Conservation (phyloP, 2,329 filamentous ascomycete genomes). For the Cladosporium velox region DNA sequence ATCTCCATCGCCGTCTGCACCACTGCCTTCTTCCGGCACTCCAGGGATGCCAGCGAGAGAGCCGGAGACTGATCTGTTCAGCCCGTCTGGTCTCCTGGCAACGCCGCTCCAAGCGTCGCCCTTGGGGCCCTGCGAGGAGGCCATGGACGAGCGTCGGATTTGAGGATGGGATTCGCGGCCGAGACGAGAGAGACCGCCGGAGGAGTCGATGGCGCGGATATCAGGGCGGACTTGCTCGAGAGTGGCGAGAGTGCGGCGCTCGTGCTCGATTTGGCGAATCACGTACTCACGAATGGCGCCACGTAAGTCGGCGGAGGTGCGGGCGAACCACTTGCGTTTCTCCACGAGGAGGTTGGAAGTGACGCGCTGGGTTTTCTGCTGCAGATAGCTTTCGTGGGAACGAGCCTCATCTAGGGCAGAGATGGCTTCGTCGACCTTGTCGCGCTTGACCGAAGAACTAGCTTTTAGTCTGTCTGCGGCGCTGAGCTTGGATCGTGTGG, state of each 20-base stretch:
- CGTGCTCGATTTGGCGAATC: slow-evolving; percentile 90
- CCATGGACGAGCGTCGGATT: slow-evolving; percentile 74
- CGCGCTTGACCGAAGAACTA: slow-evolving; percentile 80
- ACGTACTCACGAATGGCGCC: slow-evolving; percentile 88
- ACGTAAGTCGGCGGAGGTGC: slow-evolving; percentile 82
- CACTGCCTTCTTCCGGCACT: slow-evolving; percentile 59
- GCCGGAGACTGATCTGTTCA: slow-evolving; percentile 74
- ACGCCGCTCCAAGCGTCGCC: slow-evolving; percentile 99
- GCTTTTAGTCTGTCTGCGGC: slow-evolving; percentile 87
- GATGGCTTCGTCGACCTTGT: slow-evolving; percentile 99
- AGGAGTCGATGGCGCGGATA: slow-evolving; percentile 87
- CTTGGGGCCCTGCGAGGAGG: slow-evolving; percentile 89
- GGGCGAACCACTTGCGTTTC: slow-evolving; percentile 85
- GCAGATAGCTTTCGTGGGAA: slow-evolving; percentile 76
- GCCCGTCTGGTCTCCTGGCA: slow-evolving; percentile 75
- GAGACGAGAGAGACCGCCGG: slow-evolving; percentile 83
- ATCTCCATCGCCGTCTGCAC: slow-evolving; percentile 49
- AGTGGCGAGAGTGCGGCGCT: slow-evolving; percentile 85
- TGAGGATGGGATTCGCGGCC: slow-evolving; percentile 85
- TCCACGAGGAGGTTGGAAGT: slow-evolving; percentile 87
- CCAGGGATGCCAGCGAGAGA: slow-evolving; percentile 60
- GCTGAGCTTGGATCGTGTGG: slow-evolving; percentile 76
- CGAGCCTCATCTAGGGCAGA: slow-evolving; percentile 83
- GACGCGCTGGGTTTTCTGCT: slow-evolving; percentile 83
- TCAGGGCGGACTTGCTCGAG: slow-evolving; percentile 93